Base-by-base conservation (phyloP, 164 flowering plant species). In the Paratinospora sagittata region DNA sequence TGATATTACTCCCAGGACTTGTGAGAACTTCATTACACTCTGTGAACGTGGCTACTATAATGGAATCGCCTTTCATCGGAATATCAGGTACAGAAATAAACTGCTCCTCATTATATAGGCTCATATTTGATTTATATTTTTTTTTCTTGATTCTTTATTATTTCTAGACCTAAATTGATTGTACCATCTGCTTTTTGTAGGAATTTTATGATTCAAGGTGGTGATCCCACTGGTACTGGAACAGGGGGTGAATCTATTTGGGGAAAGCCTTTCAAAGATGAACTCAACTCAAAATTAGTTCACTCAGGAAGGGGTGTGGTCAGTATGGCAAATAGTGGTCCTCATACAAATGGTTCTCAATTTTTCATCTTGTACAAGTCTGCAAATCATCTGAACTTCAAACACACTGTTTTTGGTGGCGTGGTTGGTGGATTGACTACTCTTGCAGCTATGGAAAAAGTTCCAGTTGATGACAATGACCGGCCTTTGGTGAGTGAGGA, bases 281-380 rank as follows among this genome's bases (percentile, higher is more conserved):
- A 95, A 76, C 68, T 86, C 45, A 85, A 95, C 79, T 92, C 97
- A 63, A 92, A 92, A 86, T 80, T 91, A 74, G 76, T 87, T 83
- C 98, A 95, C 74, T 85, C 96, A 14, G 97, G 94, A 69, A 86
- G 97, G 70, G 98, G 98, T 65, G 85, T 95, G 72, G 96, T 95
- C 76, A 92, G 98, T 77, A 92, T 95, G 98, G 99, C 99, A 37
- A 95, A 95, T 73, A 90, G 93, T 86, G 99, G 99, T 16, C 98
- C 97, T 3, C 94, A 91, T 78, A 85, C 95, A 19, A 95, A 95
- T 81, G 98, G 99, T 60, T 91, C 99, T 43, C 99, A 96, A 70
- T 96, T 93, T 76, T 96, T 91, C 80, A 90, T 95, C 70, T 77
- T 95, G 27, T 95, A 95, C 89, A 95, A 95, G 77, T 92, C 98